Evolutionary conservation across 1,284 basidiomycete species (phyloP).

Genomic region (Tylopilus sp.): DNA sequence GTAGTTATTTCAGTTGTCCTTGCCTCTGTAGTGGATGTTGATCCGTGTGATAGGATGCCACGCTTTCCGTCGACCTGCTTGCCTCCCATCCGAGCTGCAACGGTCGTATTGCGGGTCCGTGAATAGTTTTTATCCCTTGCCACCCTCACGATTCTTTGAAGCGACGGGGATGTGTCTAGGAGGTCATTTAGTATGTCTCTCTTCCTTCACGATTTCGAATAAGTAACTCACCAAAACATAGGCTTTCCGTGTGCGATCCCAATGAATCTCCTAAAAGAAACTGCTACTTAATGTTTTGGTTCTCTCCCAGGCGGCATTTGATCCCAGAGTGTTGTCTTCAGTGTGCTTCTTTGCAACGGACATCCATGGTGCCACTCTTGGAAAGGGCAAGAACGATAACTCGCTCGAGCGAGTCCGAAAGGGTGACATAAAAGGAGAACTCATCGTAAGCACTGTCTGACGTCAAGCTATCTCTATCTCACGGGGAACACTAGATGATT

Average conservation of each 20-base stretch:
- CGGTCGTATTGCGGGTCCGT: slow-evolving; percentile 79
- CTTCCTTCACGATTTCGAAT: not conserved
- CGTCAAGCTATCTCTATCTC: not conserved
- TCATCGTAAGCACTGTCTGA: slow-evolving; percentile 57
- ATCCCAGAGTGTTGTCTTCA: slow-evolving; percentile 76
- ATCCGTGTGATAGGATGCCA: slow-evolving; percentile 60
- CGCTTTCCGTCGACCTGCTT: slow-evolving; percentile 73
- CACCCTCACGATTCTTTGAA: slow-evolving; percentile 30
- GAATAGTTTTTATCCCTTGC: not conserved
- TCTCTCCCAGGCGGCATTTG: slow-evolving; percentile 67
- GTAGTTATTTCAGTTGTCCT: slow-evolving; percentile 38
- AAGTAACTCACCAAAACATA: slow-evolving; percentile 12
- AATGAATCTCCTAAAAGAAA: slow-evolving; percentile 42
- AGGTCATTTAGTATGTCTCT: slow-evolving; percentile 66
- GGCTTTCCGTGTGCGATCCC: slow-evolving; percentile 26
- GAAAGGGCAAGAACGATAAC: slow-evolving; percentile 81
- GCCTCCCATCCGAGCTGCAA: slow-evolving; percentile 77
- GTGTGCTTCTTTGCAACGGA: slow-evolving; percentile 95
- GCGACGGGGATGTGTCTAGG: slow-evolving; percentile 86
- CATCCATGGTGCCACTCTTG: slow-evolving; percentile 81
- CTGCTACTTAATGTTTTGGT: slow-evolving; percentile 43
- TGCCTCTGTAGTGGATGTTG: not conserved
- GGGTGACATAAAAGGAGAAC: slow-evolving; percentile 82
- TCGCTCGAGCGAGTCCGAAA: slow-evolving; percentile 68
- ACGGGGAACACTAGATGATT: slow-evolving; percentile 64